phyloP scores from a whole-genome alignment of 331 rosid genomes.

The Malus hybrid region DNA sequence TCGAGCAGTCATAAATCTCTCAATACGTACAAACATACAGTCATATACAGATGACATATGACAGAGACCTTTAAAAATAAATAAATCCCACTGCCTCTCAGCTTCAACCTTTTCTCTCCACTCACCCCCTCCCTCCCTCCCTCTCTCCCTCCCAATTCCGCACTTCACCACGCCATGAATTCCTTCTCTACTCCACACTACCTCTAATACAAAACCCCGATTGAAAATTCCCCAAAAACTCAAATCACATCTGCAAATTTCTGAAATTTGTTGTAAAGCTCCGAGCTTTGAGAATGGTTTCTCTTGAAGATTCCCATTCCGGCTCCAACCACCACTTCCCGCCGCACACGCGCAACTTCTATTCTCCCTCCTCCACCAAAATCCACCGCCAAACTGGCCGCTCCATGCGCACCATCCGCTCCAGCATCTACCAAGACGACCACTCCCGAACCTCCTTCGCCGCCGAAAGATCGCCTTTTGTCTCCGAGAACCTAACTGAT shows the following conservation, averaged over 20 bases:
- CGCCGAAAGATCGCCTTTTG: conserved; percentile 40
- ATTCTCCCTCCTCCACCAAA: conserved; percentile 39
- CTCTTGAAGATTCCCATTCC: conserved; percentile 65
- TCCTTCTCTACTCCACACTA: not conserved
- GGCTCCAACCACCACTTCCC: conserved; percentile 56
- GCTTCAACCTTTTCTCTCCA: not conserved
- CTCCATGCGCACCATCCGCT: conserved; percentile 88
- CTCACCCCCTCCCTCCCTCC: not conserved
- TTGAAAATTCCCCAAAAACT: not conserved
- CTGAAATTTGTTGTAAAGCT: not conserved
- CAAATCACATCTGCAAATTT: no score
- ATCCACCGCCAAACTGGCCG: conserved; percentile 59
- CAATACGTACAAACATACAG: not conserved
- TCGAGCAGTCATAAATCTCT: no score
- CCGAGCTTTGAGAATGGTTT: conserved; percentile 46
- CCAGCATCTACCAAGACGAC: conserved; percentile 60
- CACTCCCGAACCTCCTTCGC: conserved; percentile 31
- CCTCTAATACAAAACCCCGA: not conserved
- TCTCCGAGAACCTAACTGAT: conserved; percentile 69
- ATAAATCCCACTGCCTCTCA: not conserved
- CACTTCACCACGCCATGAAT: not conserved
- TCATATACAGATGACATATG: not conserved
- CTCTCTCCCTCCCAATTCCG: not conserved
- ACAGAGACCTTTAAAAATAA: not conserved
- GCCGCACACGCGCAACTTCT: conserved; percentile 25